phyloP scores from a whole-genome alignment of 2,329 filamentous ascomycete genomes.

The Aspergillus awamori region DNA sequence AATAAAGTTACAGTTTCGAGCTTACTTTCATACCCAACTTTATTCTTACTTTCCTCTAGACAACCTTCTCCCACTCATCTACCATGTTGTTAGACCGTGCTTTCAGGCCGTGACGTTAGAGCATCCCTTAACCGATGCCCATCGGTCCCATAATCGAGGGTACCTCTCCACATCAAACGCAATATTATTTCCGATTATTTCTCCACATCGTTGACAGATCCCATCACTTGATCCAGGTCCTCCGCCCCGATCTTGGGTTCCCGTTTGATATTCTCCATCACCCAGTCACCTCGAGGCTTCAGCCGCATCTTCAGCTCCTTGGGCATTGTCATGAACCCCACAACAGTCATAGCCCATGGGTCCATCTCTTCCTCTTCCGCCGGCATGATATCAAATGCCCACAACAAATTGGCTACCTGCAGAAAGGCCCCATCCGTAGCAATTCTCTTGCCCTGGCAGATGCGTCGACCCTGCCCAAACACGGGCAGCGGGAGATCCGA shows the following conservation, averaged over 20 bases:
- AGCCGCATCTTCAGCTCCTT: conserved; percentile 22
- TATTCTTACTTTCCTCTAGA: too few relatives aligned
- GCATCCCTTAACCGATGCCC: too few relatives aligned
- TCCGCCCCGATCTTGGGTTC: conserved; percentile 25
- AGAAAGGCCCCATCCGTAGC: conserved; percentile 27
- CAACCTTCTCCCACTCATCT: too few relatives aligned
- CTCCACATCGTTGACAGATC: conserved; percentile 20
- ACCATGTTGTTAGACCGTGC: too few relatives aligned
- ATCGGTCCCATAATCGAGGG: too few relatives aligned
- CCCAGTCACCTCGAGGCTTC: conserved; percentile 8
- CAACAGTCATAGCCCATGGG: conserved; percentile 27
- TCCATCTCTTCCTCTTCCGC: conserved; percentile 21
- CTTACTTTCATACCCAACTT: too few relatives aligned
- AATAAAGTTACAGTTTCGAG: too few relatives aligned
- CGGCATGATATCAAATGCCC: conserved; percentile 27
- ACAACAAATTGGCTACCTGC: conserved; percentile 26
- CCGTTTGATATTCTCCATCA: not conserved
- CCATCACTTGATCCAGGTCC: conserved; percentile 22
- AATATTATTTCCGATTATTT: too few relatives aligned
- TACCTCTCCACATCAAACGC: too few relatives aligned
- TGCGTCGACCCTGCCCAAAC: conserved; percentile 27
- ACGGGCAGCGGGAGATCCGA: conserved; percentile 25
- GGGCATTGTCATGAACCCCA: conserved; percentile 30
- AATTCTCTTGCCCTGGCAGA: conserved; percentile 27
- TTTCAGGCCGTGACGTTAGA: too few relatives aligned